Evolutionary conservation across 179 eudicot species (phyloP).

Genomic region (Spergularia azorica): DNA sequence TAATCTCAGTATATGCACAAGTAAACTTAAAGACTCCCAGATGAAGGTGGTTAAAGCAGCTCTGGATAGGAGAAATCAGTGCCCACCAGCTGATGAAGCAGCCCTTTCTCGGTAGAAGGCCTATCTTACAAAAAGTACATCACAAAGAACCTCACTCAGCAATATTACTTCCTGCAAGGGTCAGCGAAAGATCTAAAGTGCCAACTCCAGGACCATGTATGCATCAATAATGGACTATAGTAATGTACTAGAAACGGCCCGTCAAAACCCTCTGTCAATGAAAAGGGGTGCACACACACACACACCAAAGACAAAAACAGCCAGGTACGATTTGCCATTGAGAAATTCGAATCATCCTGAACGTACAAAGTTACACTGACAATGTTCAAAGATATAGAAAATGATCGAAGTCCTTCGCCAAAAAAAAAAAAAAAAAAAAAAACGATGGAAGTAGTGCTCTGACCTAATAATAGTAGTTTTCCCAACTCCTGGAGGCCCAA

Average conservation of each 20-base stretch:
- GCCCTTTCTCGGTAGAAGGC: background rate
- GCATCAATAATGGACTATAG: background rate
- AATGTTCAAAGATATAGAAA: background rate
- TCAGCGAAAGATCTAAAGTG: background rate
- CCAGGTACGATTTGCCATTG: background rate
- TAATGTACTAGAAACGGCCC: background rate
- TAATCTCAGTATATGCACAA: too few relatives aligned
- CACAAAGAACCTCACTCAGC: background rate
- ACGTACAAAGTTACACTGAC: background rate
- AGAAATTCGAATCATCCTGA: background rate
- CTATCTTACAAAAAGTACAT: background rate
- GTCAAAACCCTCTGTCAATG: background rate
- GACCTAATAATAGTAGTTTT: slow-evolving; percentile 95
- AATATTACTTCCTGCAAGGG: background rate
- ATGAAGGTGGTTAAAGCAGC: too few relatives aligned
- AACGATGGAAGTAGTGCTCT: background rate
- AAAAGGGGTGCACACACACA: slow-evolving; percentile 5
- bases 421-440: too few relatives aligned
- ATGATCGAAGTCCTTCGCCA: background rate
- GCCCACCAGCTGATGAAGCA: too few relatives aligned
- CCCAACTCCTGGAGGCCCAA: slow-evolving; percentile 99
- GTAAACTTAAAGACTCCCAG: too few relatives aligned
- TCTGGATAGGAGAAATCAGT: too few relatives aligned
- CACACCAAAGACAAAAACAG: background rate
- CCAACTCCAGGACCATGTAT: background rate